Evolutionary conservation across 106 monocot species (phyloP).

Genomic region (Acorus calamus): DNA sequence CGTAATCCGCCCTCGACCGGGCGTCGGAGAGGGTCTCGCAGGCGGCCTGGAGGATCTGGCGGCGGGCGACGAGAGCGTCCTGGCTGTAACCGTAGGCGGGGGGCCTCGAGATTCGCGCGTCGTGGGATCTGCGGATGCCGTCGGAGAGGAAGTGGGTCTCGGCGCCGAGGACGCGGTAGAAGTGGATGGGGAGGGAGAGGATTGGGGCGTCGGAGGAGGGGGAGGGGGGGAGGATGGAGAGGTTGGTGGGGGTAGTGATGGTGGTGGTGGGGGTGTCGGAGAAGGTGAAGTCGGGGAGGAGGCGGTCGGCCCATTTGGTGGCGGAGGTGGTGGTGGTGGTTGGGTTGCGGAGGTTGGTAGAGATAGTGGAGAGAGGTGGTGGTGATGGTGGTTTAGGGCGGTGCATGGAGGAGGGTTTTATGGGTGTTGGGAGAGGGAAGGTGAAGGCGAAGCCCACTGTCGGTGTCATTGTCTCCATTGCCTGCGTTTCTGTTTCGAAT

Average conservation of each 20-base stretch:
- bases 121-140: constrained; percentile 75
- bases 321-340: constrained; percentile 2
- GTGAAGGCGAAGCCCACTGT: neutral
- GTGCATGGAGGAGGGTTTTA: neutral
- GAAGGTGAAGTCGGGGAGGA: constrained; percentile 77
- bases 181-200: constrained; percentile 66
- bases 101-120: constrained; percentile 50
- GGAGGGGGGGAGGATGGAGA: constrained; percentile 8
- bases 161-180: constrained; percentile 80
- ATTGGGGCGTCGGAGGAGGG: constrained; percentile 28
- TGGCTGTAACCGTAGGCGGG: constrained; percentile 62
- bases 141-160: constrained; percentile 81
- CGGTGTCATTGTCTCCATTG: too few species aligned
- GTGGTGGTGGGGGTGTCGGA: constrained; percentile 9
- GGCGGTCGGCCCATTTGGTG: constrained; percentile 84
- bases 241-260: neutral
- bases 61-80: constrained; percentile 69
- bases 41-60: constrained; percentile 83
- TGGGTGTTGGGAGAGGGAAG: neutral
- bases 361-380: constrained; percentile 3
- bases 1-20: constrained; percentile 47
- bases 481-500: too few species aligned
- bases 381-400: neutral
- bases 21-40: constrained; percentile 49
- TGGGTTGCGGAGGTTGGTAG: constrained; percentile 14